These are phyloP conservation scores for Candida morakotiae DNA, from an alignment of 805 yeast genomes.

Conservation along the genomic window DNA sequence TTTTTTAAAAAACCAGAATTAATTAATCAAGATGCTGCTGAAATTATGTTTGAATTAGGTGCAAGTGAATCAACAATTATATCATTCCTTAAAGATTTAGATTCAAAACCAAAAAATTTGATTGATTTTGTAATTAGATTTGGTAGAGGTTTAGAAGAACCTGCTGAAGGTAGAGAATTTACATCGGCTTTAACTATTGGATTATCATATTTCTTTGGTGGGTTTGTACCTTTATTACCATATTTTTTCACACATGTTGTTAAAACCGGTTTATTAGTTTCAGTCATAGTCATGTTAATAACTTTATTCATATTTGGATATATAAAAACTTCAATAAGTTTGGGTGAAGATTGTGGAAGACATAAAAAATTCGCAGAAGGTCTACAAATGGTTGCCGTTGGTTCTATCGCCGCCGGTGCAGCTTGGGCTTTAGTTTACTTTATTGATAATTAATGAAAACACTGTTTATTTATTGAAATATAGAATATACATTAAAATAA, in stretches of 20 bases:
- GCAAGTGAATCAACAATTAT: constrained; percentile 70
- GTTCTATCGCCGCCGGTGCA: constrained; percentile 96
- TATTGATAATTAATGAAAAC: constrained; percentile 43
- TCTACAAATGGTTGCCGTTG: constrained; percentile 86
- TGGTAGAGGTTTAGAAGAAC: constrained; percentile 93
- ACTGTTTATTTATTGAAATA: too few species aligned
- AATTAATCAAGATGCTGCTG: constrained; percentile 75
- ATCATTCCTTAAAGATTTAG: constrained; percentile 72
- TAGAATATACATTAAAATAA: too few species aligned
- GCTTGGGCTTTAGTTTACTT: constrained; percentile 90
- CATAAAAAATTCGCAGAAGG: constrained; percentile 71
- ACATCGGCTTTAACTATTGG: constrained; percentile 91
- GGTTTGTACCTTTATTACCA: constrained; percentile 86
- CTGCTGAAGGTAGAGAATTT: constrained; percentile 86
- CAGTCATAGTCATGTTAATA: constrained; percentile 76
- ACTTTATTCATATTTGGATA: constrained; percentile 87
- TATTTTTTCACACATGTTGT: constrained; percentile 81
- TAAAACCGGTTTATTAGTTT: constrained; percentile 67
- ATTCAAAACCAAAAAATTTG: constrained; percentile 70
- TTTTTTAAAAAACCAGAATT: constrained; percentile 62
- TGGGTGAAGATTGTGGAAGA: constrained; percentile 71
- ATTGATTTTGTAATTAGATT: constrained; percentile 82
- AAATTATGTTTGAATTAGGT: constrained; percentile 71
- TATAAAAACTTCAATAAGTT: constrained; percentile 76
- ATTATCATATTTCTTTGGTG: constrained; percentile 83